Evolutionary conservation across 805 yeast genomes (phyloP).

Genomic region (Kurtzmaniella cleridarum): DNA sequence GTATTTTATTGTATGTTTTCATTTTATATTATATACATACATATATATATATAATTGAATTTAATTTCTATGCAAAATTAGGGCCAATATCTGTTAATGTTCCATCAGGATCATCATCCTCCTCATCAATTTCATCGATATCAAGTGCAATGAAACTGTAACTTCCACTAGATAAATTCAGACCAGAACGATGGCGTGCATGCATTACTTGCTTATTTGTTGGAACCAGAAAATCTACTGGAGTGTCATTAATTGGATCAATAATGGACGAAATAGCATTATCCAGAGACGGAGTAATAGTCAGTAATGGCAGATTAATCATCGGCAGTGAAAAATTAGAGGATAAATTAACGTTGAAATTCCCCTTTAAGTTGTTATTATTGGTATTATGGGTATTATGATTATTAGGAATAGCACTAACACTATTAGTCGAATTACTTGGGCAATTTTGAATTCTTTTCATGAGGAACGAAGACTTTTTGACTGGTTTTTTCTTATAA

Average conservation of each 20-base stretch:
- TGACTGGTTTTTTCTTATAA: constrained; percentile 4
- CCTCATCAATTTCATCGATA: constrained; percentile 20
- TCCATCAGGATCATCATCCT: constrained; percentile 9
- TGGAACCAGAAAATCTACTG: constrained; percentile 32
- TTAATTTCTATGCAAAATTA: constrained; percentile 1
- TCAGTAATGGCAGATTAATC: constrained; percentile 32
- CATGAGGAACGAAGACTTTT: constrained; percentile 1
- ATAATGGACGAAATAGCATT: constrained; percentile 19
- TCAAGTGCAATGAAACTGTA: constrained; percentile 16
- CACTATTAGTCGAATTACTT: neutral
- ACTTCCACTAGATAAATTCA: constrained; percentile 17
- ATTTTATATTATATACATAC: no score
- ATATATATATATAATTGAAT: constrained; percentile 1
- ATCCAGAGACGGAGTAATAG: constrained; percentile 23
- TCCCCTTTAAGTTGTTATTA: neutral
- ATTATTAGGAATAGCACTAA: constrained; percentile 1
- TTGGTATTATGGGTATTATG: neutral
- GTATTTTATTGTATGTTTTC: no score
- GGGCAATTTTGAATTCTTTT: neutral
- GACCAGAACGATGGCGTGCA: constrained; percentile 15
- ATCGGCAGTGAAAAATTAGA: constrained; percentile 22
- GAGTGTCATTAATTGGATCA: constrained; percentile 36
- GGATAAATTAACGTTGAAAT: constrained; percentile 1
- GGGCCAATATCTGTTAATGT: constrained; percentile 3
- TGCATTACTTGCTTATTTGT: constrained; percentile 10